Evolutionary conservation across 2,329 filamentous ascomycete species (phyloP), one percentile per base, ranked within the genome.

Genomic region (Fusarium sp.): DNA sequence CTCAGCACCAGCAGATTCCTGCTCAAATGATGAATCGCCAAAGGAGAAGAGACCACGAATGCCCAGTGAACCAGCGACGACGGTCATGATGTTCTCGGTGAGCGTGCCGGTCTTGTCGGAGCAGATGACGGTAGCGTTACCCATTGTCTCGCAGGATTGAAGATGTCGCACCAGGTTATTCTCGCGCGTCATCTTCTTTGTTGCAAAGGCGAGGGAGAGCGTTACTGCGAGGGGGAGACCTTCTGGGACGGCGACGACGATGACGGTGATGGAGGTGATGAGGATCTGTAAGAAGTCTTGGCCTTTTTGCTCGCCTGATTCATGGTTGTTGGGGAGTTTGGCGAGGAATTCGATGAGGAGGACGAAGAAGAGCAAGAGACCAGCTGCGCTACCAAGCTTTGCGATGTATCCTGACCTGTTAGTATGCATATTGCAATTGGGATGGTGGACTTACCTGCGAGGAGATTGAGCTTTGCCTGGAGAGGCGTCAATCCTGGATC

Each of bases 261-360:
- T 87, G 45, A 92, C 87, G 11, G 90, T 91, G 61, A 92, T 88
- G 26, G 90, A 87, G 15, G 90, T 88, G 61, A 92, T 91, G 47
- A 92, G 86, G 57, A 92, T 90, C 28, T 88, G 85, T 65, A 92
- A 82, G 71, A 92, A 92, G 22, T 86, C 79, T 35, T 82, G 83
- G 0, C 79, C 82, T 80, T 93, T 94, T 48, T 87, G 81, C 1
- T 88, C 84, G 2, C 89, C 82, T 0, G 82, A 79, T 0, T 71
- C 78, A n/a, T 69, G 44, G 75, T 88, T 90, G 28, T 82, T 76
- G 18, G 87, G 86, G 6, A 95, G 85, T 20, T 86, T 81, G 44
- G 87, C 91, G 22, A 94, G 83, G 78, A 95, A 95, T 75, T 93
- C 90, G 83, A 95, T 93, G 75, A 95, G 89, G 8, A 95, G 85